Percentiles rank a stretch among this genome's conserved stretches.
These are phyloP conservation scores for Euryodendron excelsum DNA, from an alignment of 148 eudicot species.

Conservation along the genomic window DNA sequence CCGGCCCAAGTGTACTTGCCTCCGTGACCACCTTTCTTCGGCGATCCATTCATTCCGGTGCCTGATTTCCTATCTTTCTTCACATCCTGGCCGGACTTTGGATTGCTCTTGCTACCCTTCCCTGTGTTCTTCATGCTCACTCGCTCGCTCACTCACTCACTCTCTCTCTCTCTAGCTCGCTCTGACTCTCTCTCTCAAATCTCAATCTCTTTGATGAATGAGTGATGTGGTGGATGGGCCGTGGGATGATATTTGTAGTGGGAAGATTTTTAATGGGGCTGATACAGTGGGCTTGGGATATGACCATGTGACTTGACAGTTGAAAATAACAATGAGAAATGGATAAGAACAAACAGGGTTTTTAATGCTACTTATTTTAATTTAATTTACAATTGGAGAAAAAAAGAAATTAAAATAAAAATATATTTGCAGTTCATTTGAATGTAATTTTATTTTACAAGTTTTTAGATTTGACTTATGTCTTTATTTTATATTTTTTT, in stretches of 20 bases:
- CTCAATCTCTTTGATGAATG: not conserved
- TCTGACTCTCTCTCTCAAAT: too few relatives aligned
- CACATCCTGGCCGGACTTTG: slow-evolving; percentile 33
- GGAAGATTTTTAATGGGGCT: not conserved
- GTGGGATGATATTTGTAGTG: not conserved
- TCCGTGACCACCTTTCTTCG: slow-evolving; percentile 85
- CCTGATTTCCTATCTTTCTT: slow-evolving; percentile 61
- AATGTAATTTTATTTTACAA: too few relatives aligned
- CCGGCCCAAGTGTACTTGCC: slow-evolving; percentile 93
- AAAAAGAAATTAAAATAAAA: too few relatives aligned
- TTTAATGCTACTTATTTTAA: not conserved
- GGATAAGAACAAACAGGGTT: not conserved
- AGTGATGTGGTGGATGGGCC: not conserved
- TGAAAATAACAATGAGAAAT: not conserved
- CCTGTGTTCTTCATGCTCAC: slow-evolving; percentile 55
- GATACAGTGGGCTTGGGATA: not conserved
- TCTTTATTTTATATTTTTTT: too few relatives aligned
- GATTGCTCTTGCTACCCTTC: slow-evolving; percentile 34
- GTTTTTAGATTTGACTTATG: too few relatives aligned
- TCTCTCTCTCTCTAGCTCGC: too few relatives aligned
- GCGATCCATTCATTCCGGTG: slow-evolving; percentile 54
- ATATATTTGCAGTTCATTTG: too few relatives aligned
- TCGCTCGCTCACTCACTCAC: not conserved
- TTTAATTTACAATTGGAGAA: too few relatives aligned
- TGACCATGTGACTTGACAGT: not conserved